phyloP scores from a whole-genome alignment of 768 basidiomycete species.

The Pleurotus pulmonarius region DNA sequence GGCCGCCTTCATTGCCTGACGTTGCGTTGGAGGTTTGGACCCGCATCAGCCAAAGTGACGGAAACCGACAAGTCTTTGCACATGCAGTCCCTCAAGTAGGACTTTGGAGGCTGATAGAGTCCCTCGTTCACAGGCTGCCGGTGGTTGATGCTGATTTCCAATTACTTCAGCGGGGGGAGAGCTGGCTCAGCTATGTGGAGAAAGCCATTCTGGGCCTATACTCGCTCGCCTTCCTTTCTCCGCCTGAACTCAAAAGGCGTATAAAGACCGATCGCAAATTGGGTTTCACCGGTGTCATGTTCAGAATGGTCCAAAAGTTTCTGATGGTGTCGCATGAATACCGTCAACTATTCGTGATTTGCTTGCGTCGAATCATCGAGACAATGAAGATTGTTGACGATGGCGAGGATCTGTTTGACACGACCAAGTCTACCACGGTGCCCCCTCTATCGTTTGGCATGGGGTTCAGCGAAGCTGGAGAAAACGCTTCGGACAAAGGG shows the following conservation, averaged over 20 bases:
- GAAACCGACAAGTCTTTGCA: constrained; percentile 72
- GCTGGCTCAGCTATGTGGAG: constrained; percentile 78
- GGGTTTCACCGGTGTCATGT: constrained; percentile 66
- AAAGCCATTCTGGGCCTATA: constrained; percentile 81
- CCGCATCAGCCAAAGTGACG: constrained; percentile 71
- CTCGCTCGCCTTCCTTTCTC: constrained; percentile 78
- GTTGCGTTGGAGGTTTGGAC: constrained; percentile 83
- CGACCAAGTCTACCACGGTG: constrained; percentile 49
- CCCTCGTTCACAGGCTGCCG: constrained; percentile 82
- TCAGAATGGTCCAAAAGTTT: constrained; percentile 68
- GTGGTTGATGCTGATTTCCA: constrained; percentile 72
- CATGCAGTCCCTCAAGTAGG: constrained; percentile 52
- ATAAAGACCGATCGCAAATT: constrained; percentile 65
- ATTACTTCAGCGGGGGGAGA: constrained; percentile 49
- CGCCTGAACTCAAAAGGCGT: constrained; percentile 66
- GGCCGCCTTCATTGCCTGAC: constrained; percentile 63
- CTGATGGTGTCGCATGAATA: constrained; percentile 46
- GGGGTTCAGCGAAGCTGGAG: constrained; percentile 75
- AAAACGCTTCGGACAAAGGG: constrained; percentile 63
- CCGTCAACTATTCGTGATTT: constrained; percentile 49
- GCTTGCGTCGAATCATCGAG: constrained; percentile 68
- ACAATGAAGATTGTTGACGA: constrained; percentile 78
- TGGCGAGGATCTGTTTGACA: constrained; percentile 70
- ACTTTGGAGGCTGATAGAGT: constrained; percentile 60
- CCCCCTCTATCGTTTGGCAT: constrained; percentile 79